These are phyloP conservation scores for Gossypium turneri DNA, from an alignment of 345 rosid species.

Conservation along the genomic window DNA sequence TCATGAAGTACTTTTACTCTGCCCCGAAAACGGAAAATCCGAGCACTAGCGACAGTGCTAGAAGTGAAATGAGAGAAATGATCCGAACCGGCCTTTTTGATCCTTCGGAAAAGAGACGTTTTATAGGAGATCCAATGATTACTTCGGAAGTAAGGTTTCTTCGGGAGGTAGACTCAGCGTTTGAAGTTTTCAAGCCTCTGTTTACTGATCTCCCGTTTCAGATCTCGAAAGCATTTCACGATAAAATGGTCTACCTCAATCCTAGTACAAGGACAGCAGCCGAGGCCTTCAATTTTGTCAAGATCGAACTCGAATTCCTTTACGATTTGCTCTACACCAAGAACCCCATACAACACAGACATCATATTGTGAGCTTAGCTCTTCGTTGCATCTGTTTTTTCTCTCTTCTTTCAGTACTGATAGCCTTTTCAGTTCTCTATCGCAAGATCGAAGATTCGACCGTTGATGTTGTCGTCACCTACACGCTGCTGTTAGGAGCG, in stretches of 20 bases:
- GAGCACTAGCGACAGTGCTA: background rate
- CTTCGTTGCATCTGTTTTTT: constrained; percentile 24
- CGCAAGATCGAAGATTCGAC: background rate
- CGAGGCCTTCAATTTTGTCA: constrained; percentile 34
- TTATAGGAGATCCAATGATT: constrained; percentile 3
- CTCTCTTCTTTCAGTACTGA: constrained; percentile 7
- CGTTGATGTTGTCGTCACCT: constrained; percentile 19
- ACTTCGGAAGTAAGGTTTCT: background rate
- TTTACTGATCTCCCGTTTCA: constrained; percentile 36
- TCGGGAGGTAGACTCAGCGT: constrained; percentile 22
- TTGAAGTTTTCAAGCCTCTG: constrained; percentile 35
- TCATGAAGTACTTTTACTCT: constrained; percentile 29
- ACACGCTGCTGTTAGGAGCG: constrained; percentile 17
- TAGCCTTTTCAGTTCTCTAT: constrained; percentile 1
- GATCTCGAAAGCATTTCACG: constrained; percentile 7
- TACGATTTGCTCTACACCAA: constrained; percentile 49
- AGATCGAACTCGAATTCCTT: constrained; percentile 39
- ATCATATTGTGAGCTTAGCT: constrained; percentile 11
- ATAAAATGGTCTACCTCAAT: constrained; percentile 6
- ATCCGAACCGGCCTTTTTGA: constrained; percentile 24
- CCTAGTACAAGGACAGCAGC: background rate
- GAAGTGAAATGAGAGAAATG: constrained; percentile 18
- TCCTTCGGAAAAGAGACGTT: constrained; percentile 18
- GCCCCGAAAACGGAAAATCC: background rate
- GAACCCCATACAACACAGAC: constrained; percentile 21